Evolutionary conservation across 2,329 filamentous ascomycete genomes (phyloP).

Genomic region (Fusarium duplospermum): DNA sequence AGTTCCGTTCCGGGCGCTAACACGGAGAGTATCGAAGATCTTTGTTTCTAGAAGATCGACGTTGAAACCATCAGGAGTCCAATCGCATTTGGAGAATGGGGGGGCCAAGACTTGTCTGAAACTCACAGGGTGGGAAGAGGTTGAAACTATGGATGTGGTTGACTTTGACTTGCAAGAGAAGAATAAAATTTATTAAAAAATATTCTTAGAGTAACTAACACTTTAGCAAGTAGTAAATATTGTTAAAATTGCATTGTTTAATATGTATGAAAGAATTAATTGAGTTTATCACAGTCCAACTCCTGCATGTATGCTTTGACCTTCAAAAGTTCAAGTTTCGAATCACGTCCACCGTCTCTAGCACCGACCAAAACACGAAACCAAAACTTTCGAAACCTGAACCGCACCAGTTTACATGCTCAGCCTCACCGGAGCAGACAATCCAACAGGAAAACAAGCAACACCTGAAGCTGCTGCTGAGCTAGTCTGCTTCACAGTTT

Average conservation of each 20-base stretch:
- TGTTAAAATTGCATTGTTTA: background rate
- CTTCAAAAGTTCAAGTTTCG: constrained; percentile 2
- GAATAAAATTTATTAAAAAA: background rate
- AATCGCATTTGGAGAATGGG: background rate
- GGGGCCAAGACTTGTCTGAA: background rate
- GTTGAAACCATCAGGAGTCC: background rate
- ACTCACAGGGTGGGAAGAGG: background rate
- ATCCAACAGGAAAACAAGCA: background rate
- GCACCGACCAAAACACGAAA: background rate
- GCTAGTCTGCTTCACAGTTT: background rate
- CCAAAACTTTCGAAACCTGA: constrained; percentile 4
- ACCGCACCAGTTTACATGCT: constrained; percentile 7
- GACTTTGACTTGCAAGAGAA: background rate
- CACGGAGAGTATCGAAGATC: background rate
- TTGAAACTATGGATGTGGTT: background rate
- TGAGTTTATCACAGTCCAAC: background rate
- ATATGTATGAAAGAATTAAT: background rate
- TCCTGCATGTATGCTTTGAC: background rate
- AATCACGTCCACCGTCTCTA: background rate
- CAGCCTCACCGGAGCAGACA: constrained; percentile 2
- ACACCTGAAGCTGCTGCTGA: constrained; percentile 4
- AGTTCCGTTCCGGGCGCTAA: background rate
- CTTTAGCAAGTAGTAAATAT: background rate
- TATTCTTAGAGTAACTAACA: background rate
- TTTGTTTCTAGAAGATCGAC: background rate